Percentiles rank a stretch among this genome's conserved stretches.
These are phyloP conservation scores for Malania oleifera DNA, from an alignment of 164 flowering plant genomes.

Conservation along the genomic window DNA sequence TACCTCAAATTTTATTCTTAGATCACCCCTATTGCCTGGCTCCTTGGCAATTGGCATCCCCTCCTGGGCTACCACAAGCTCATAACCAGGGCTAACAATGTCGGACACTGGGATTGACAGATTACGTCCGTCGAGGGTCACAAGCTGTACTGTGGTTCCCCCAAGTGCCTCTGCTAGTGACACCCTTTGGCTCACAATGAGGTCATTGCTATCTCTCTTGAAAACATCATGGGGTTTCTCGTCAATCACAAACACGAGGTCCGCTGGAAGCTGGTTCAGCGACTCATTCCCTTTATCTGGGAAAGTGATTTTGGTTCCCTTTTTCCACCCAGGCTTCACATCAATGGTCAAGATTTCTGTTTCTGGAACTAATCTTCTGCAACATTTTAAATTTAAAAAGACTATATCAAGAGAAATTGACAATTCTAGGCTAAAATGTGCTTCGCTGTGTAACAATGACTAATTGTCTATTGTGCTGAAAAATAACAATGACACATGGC, in stretches of 20 bases:
- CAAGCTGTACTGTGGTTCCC: slow-evolving; percentile 41
- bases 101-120: slow-evolving; percentile 42
- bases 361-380: slow-evolving; percentile 31
- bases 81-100: slow-evolving; percentile 50
- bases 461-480: no score
- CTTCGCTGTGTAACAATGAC: no score
- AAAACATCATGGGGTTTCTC: slow-evolving; percentile 52
- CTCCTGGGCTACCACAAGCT: slow-evolving; percentile 39
- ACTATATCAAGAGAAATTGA: background rate
- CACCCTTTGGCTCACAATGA: slow-evolving; percentile 32
- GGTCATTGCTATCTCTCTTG: slow-evolving; percentile 60
- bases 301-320: slow-evolving; percentile 66
- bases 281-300: slow-evolving; percentile 69
- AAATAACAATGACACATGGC: no score
- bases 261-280: slow-evolving; percentile 55
- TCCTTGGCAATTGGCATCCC: slow-evolving; percentile 67
- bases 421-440: background rate
- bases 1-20: slow-evolving; percentile 52
- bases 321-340: slow-evolving; percentile 72
- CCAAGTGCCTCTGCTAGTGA: slow-evolving; percentile 53
- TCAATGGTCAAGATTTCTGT: slow-evolving; percentile 58
- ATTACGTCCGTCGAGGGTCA: slow-evolving; percentile 47
- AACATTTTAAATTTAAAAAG: background rate
- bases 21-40: slow-evolving; percentile 45
- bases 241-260: slow-evolving; percentile 57